Evolutionary conservation across 75 land plant species (phyloP).

Genomic region (Larix kaempferi): DNA sequence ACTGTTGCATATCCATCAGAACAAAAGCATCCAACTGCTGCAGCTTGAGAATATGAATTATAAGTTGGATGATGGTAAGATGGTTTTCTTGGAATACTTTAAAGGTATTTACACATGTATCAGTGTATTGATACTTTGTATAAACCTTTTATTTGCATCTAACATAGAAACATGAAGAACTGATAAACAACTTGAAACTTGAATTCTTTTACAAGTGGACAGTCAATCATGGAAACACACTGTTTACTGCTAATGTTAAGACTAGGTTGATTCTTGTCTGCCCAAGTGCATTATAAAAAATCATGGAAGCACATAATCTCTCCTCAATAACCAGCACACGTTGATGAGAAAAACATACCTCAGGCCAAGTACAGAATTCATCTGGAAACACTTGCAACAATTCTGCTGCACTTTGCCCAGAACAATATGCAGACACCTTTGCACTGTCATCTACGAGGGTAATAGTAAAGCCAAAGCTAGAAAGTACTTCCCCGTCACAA

Average conservation of each 20-base stretch:
- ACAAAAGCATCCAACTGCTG: background rate
- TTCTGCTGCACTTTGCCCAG: conserved; percentile 65
- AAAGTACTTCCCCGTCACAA: conserved; percentile 33
- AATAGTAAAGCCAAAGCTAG: conserved; percentile 42
- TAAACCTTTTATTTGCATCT: background rate
- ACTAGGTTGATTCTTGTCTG: background rate
- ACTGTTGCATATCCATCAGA: background rate
- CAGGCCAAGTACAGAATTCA: conserved; percentile 53
- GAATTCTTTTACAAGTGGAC: background rate
- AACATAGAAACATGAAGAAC: background rate
- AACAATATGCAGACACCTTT: conserved; percentile 55
- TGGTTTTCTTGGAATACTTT: no score
- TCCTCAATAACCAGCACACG: background rate
- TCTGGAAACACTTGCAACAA: conserved; percentile 71
- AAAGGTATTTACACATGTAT: no score
- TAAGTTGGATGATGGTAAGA: no score
- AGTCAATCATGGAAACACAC: background rate
- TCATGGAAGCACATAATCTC: background rate
- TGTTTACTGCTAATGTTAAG: background rate
- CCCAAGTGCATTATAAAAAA: background rate
- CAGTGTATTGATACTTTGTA: background rate
- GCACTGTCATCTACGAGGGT: conserved; percentile 49
- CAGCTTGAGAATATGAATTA: no score
- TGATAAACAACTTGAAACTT: background rate
- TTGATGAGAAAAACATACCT: conserved; percentile 28